Evolutionary conservation across 768 basidiomycete genomes (phyloP), one percentile per base, ranked within the genome.

Genomic region (Serendipita sp.): DNA sequence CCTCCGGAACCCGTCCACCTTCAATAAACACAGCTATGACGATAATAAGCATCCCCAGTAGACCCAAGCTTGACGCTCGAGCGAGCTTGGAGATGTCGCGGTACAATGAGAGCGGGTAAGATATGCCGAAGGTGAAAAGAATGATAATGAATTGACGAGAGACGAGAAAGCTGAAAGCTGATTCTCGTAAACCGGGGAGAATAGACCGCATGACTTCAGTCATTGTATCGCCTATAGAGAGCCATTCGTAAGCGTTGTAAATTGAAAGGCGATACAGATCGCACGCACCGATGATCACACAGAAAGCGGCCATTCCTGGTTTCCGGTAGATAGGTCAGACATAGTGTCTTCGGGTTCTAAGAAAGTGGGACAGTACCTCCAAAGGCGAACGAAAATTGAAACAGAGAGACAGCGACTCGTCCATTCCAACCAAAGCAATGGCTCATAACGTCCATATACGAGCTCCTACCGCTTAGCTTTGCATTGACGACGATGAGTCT

Each of bases 51-150:
- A 99, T 99, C 73, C 96, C 86, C 43, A 92, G 71, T 66, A 92
- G 81, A 60, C 95, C 96, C 61, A 99, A 80, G 1, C 88, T 85
- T 17, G 91, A 94, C 2, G 93, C 94, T 62, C 92, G 84, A 11
- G 92, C 84, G 24, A 99, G 83, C 72, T 98, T 98, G 75, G 96
- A 90, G 66, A 99, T 98, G 74, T 98, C 93, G 61, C 95, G 88
- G 72, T 98, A 91, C 22, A 99, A 80, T 4, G 91, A 95, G 42
- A 99, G 79, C 0, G 96, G 96, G 70, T 92, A 98, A 5, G 94
- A 96, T 62, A 98, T 85, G 70, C 83, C 82, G 63, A 86, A 71
- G 3, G 93, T 96, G 75, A 88, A 89, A 61, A 96, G 77, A 60
- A 81, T 77, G 67, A 97, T 95, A 71, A 99, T 78, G 75, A 95